Conservation (phyloP, 768 basidiomycete species). For the Pleurotus eryngii region DNA sequence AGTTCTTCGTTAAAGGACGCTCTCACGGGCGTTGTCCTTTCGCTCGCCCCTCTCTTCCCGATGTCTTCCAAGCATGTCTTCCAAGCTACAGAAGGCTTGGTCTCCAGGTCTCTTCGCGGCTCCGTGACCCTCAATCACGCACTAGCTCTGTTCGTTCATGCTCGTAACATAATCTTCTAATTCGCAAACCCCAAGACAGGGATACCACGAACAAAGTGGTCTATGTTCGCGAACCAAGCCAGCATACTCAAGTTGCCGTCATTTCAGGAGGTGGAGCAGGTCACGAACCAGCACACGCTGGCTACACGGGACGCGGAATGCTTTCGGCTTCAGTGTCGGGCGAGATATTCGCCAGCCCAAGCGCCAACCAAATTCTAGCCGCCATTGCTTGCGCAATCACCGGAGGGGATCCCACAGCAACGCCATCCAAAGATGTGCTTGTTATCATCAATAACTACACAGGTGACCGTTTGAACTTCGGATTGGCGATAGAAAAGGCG, state of each 20-base stretch:
- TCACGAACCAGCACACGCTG: conserved; percentile 59
- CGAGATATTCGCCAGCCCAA: conserved; percentile 61
- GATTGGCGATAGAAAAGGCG: conserved; percentile 53
- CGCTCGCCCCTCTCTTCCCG: conserved; percentile 6
- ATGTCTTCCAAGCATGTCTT: conserved; percentile 45
- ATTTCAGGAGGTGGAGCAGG: conserved; percentile 52
- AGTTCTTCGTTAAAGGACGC: neutral
- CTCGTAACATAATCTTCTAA: neutral
- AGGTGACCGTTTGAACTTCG: conserved; percentile 58
- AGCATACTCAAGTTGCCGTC: conserved; percentile 31
- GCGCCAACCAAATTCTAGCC: conserved; percentile 52
- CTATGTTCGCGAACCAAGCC: conserved; percentile 21
- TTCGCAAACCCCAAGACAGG: conserved; percentile 25
- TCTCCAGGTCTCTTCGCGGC: conserved; percentile 39
- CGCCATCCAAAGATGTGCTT: conserved; percentile 30
- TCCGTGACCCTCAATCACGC: conserved; percentile 37
- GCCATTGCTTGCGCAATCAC: conserved; percentile 45
- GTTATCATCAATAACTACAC: conserved; percentile 47
- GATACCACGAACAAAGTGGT: conserved; percentile 29
- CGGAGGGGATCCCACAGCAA: conserved; percentile 11
- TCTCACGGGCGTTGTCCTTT: conserved; percentile 1
- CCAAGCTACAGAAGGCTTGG: conserved; percentile 36
- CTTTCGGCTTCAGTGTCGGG: conserved; percentile 55
- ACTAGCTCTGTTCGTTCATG: conserved; percentile 25
- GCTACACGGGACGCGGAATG: conserved; percentile 56